Base-by-base conservation (phyloP, 2,329 filamentous ascomycete genomes). In the Pseudogymnoascus sp. region DNA sequence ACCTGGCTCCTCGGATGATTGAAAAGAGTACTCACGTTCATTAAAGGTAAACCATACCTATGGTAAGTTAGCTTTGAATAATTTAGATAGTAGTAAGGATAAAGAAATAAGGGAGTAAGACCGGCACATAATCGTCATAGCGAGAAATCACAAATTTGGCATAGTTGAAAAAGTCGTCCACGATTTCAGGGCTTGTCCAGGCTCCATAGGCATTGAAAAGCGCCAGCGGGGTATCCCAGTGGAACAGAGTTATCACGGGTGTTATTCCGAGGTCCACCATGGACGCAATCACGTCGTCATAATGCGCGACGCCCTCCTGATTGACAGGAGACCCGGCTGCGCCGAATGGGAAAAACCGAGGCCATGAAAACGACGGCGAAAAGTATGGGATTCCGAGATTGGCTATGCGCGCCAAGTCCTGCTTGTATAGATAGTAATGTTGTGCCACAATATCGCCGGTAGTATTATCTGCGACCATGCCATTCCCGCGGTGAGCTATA, bases 391-490 rank as follows among this genome's bases (percentile, higher is more conserved):
- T 65, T 41, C 68, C 68, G 12, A 69, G 60, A 36, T 62, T 61
- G 44, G 66, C 61, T 58, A 78, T 61, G 33, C 76, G 72, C 1
- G 73, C 73, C 66, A 75, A 71, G 59, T 78, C 76, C 59, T 77
- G 74, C 68, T 77, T 77, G 64, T 77, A 78, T 27, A 77, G 64
- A 62, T 71, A 77, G 66, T 78, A 78, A 60, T 77, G 73, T 15
- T 75, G 72, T 17, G 70, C 74, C 44, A 75, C 70, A 8, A 77
- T 72, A 65, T 77, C 76, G 12, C 74, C 76, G 5, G 74, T 77
- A 6, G 72, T 72, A 61, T 76, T 74, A 36, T 78, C 76, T 12
- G 69, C 67, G 4, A 79, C 76, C 48, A 70, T 71, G 25, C 75
- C 75, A 33, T 74, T 71, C n/a, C 73, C 73, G 17, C 74, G 67